Percentiles rank a stretch among this genome's conserved stretches.
phyloP scores from a whole-genome alignment of 192 early-diverging fungal genomes.

The Physocladia obscura region DNA sequence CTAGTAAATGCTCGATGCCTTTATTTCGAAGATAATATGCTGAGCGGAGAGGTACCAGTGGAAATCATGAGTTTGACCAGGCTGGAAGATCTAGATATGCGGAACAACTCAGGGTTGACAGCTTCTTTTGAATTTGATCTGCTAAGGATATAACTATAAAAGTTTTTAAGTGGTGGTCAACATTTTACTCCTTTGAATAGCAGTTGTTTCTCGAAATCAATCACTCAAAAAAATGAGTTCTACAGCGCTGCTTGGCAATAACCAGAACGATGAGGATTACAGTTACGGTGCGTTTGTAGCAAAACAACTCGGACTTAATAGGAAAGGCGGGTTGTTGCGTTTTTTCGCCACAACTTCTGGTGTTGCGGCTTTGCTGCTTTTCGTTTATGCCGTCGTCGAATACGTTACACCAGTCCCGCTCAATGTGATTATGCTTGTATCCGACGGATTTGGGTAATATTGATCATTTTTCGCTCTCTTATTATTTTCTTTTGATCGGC shows the following conservation, averaged over 20 bases:
- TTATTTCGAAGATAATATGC: conserved; percentile 19
- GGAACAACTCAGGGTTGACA: conserved; percentile 9
- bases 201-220: too few species aligned
- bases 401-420: not conserved
- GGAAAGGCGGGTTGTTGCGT: not conserved
- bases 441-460: conserved; percentile 17
- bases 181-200: too few species aligned
- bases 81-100: conserved; percentile 6
- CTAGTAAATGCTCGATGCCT: conserved; percentile 5
- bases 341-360: not conserved
- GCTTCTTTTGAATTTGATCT: conserved; percentile 16
- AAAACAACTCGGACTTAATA: not conserved
- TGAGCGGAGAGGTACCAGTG: conserved; percentile 16
- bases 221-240: not conserved
- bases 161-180: too few species aligned
- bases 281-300: not conserved
- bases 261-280: too few species aligned
- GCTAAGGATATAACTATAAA: too few species aligned
- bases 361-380: not conserved
- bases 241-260: not conserved
- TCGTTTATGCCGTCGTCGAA: not conserved
- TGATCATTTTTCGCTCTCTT: not conserved
- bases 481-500: not conserved
- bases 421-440: conserved; percentile 20
- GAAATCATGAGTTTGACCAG: not conserved